Evolutionary conservation across 2,329 filamentous ascomycete genomes (phyloP).

Genomic region (Aureobasidium melanogenum): DNA sequence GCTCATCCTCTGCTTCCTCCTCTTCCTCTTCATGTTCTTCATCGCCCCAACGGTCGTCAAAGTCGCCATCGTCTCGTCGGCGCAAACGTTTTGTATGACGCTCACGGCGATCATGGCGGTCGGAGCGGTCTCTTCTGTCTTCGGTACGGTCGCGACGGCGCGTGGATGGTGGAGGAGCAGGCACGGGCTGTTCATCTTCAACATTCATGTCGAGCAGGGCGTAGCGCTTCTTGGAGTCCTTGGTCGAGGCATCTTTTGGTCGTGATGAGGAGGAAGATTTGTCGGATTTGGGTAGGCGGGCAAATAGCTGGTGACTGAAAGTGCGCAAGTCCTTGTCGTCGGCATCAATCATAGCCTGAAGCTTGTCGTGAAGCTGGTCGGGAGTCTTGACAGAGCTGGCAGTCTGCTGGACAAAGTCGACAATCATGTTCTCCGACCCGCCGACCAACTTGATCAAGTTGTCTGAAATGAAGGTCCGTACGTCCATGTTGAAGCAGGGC

Average conservation of each 20-base stretch:
- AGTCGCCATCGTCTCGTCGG: conserved; percentile 45
- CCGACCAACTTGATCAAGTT: conserved; percentile 45
- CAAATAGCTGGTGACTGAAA: conserved; percentile 41
- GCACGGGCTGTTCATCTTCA: conserved; percentile 16
- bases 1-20: conserved; percentile 38
- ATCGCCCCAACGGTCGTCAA: conserved; percentile 75
- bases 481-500: conserved; percentile 22
- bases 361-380: conserved; percentile 40
- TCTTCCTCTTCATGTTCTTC: conserved; percentile 51
- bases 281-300: conserved; percentile 22
- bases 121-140: conserved; percentile 27
- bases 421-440: conserved; percentile 46
- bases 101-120: conserved; percentile 12
- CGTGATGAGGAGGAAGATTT: conserved; percentile 9
- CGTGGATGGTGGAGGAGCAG: conserved; percentile 14
- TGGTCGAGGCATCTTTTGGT: conserved; percentile 18
- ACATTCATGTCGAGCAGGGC: conserved; percentile 45
- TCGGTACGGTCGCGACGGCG: conserved; percentile 29
- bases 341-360: conserved; percentile 45
- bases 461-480: conserved; percentile 35
- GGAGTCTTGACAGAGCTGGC: conserved; percentile 42
- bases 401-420: conserved; percentile 50
- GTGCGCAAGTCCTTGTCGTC: conserved; percentile 33
- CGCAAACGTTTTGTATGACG: conserved; percentile 38
- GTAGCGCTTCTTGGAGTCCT: conserved; percentile 41